Evolutionary conservation across 495 filamentous ascomycete genomes (phyloP).

Genomic region (Acidiella bohemica): DNA sequence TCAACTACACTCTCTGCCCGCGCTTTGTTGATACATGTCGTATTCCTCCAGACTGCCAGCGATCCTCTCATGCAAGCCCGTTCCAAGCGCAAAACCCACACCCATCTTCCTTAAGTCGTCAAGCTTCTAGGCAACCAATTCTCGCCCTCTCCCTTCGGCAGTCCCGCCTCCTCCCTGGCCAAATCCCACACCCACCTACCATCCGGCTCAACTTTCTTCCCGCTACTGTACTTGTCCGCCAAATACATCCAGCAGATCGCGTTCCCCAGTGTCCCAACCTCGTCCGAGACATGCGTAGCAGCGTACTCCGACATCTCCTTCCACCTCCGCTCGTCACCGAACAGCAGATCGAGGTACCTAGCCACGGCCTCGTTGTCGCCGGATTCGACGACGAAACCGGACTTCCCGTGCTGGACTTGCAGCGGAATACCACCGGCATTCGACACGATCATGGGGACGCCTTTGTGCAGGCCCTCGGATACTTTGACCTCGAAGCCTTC

Average conservation of each 20-base stretch:
- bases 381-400: slow-evolving; percentile 63
- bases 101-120: slow-evolving; percentile 5
- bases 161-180: slow-evolving; percentile 53
- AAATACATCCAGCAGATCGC: slow-evolving; percentile 67
- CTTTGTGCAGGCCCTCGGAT: slow-evolving; percentile 74
- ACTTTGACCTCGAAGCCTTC: slow-evolving; percentile 90
- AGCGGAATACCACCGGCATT: slow-evolving; percentile 70
- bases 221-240: slow-evolving; percentile 45
- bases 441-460: slow-evolving; percentile 69
- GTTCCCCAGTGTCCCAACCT: slow-evolving; percentile 74
- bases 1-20: no score
- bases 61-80: no score
- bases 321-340: slow-evolving; percentile 51
- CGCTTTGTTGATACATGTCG: no score
- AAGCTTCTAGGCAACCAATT: slow-evolving; percentile 37
- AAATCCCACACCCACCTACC: slow-evolving; percentile 65
- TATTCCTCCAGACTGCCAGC: no score
- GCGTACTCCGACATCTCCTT: slow-evolving; percentile 56
- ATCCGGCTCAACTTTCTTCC: slow-evolving; percentile 36
- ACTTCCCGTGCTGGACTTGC: slow-evolving; percentile 59
- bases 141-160: slow-evolving; percentile 46
- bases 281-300: slow-evolving; percentile 54
- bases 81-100: no score
- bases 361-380: slow-evolving; percentile 64
- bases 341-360: slow-evolving; percentile 52